A percentile compares a stretch with the other conserved stretches of the same genome.
These are phyloP conservation scores for Lachancea kluyveri DNA, from an alignment of 805 yeast species.

Conservation along the genomic window DNA sequence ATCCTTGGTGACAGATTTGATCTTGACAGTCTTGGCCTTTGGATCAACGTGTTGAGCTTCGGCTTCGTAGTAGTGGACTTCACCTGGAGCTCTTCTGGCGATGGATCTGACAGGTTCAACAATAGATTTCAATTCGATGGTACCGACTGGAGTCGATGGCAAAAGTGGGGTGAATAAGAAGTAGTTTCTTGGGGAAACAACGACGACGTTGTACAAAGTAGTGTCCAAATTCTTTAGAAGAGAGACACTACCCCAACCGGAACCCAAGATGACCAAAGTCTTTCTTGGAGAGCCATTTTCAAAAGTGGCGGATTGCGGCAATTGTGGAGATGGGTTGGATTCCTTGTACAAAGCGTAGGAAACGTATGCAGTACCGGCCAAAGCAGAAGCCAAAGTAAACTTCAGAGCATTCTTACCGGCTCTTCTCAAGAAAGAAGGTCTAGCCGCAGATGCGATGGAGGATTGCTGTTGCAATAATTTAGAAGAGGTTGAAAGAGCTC, in stretches of 20 bases:
- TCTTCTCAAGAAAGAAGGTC: slow-evolving; percentile 11
- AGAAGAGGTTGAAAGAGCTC: slow-evolving; percentile 6
- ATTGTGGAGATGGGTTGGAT: slow-evolving; percentile 52
- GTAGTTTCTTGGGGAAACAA: slow-evolving; percentile 92
- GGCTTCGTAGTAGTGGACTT: slow-evolving; percentile 81
- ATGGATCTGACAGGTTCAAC: slow-evolving; percentile 89
- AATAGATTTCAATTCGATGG: slow-evolving; percentile 83
- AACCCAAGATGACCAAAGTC: slow-evolving; percentile 63
- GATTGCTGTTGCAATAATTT: slow-evolving; percentile 2
- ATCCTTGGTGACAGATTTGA: slow-evolving; percentile 50
- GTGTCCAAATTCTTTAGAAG: slow-evolving; percentile 81
- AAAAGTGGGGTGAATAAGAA: slow-evolving; percentile 92
- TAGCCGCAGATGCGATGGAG: slow-evolving; percentile 1
- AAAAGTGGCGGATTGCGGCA: slow-evolving; percentile 51
- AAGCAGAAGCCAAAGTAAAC: slow-evolving; percentile 43
- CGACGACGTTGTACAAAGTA: slow-evolving; percentile 77
- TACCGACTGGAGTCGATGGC: slow-evolving; percentile 93
- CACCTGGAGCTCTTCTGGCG: slow-evolving; percentile 72
- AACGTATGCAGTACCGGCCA: slow-evolving; percentile 49
- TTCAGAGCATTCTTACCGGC: slow-evolving; percentile 26
- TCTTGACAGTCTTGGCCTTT: slow-evolving; percentile 51
- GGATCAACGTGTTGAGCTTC: slow-evolving; percentile 84
- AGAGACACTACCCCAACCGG: slow-evolving; percentile 95
- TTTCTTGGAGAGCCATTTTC: slow-evolving; percentile 39
- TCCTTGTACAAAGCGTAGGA: slow-evolving; percentile 62